A percentile compares a stretch with the other conserved stretches of the same genome.
These are phyloP conservation scores for Sophora flavescens DNA, from an alignment of 306 rosid genomes.

Conservation along the genomic window DNA sequence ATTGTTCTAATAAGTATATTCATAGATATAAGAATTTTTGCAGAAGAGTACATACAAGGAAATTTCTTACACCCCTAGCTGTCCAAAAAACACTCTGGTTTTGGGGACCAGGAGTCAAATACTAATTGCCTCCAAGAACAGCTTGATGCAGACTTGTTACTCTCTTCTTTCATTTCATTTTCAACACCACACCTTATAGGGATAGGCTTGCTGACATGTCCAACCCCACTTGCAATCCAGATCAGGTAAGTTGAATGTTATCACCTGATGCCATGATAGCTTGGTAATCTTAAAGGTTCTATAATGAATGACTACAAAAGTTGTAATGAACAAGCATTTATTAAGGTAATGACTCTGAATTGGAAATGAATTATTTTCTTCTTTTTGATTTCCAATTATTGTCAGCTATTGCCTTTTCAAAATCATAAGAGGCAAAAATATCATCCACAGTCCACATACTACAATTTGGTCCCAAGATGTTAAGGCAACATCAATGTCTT, in stretches of 20 bases:
- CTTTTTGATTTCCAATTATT: conserved; percentile 6
- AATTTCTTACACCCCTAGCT: neutral
- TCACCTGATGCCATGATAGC: too few species aligned
- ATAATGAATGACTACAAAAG: too few species aligned
- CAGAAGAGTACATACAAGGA: too few species aligned
- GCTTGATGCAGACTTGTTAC: conserved; percentile 20
- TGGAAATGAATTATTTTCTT: neutral
- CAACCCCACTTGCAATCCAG: conserved; percentile 22
- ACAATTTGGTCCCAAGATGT: neutral
- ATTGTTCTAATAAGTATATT: too few species aligned
- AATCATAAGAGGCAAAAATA: too few species aligned
- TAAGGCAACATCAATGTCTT: neutral
- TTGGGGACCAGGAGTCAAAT: conserved; percentile 43
- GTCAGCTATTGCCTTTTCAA: neutral
- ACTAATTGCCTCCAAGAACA: conserved; percentile 30
- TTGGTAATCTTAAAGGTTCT: too few species aligned
- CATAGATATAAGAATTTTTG: too few species aligned
- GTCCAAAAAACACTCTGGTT: neutral
- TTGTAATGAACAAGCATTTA: too few species aligned
- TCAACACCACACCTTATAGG: conserved; percentile 10
- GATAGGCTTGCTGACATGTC: neutral
- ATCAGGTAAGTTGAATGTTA: neutral
- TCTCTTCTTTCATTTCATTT: conserved; percentile 23
- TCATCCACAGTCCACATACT: too few species aligned
- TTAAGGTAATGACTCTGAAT: neutral